These are phyloP conservation scores for Pyricularia sp. DNA, from an alignment of 2,329 filamentous ascomycete species.

Conservation along the genomic window DNA sequence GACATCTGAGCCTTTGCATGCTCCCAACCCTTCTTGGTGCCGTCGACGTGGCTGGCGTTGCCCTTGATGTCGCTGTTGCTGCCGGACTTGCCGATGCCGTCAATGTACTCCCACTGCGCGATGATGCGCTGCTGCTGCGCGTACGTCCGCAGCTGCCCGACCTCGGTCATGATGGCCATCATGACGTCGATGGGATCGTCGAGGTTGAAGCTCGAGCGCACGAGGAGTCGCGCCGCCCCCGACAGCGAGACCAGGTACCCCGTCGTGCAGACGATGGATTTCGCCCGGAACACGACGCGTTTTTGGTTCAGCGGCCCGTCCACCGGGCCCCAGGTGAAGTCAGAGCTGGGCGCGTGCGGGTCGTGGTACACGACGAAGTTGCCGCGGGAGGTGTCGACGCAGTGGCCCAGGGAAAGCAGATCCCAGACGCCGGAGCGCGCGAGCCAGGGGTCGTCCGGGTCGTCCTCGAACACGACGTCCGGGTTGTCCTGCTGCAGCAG, in stretches of 20 bases:
- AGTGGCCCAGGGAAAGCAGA: conserved; percentile 15
- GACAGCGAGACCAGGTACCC: conserved; percentile 18
- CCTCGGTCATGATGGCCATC: conserved; percentile 14
- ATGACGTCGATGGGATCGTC: conserved; percentile 17
- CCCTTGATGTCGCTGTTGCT: conserved; percentile 1
- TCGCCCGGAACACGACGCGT: conserved; percentile 15
- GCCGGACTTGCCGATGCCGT: conserved; percentile 35
- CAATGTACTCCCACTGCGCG: conserved; percentile 38
- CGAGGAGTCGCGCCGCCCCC: conserved; percentile 18
- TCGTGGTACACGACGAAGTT: conserved; percentile 11
- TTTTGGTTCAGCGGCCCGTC: conserved; percentile 14
- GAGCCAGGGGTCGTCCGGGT: conserved; percentile 15
- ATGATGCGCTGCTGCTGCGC: conserved; percentile 20
- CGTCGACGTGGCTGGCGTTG: conserved; percentile 15
- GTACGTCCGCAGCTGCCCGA: conserved; percentile 14
- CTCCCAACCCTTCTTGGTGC: conserved; percentile 24
- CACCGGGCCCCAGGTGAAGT: background rate
- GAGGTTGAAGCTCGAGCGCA: conserved; percentile 13
- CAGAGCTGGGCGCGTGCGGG: conserved; percentile 6
- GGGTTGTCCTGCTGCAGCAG: conserved; percentile 11
- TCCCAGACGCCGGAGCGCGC: conserved; percentile 12
- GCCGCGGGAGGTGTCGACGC: conserved; percentile 11
- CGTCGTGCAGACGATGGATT: conserved; percentile 16
- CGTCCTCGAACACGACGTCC: background rate
- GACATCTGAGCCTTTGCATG: background rate